A percentile compares a stretch with the other conserved stretches of the same genome.
Conservation (phyloP, 1,139 yeast species). For the Lodderomyces metapsilosis region DNA sequence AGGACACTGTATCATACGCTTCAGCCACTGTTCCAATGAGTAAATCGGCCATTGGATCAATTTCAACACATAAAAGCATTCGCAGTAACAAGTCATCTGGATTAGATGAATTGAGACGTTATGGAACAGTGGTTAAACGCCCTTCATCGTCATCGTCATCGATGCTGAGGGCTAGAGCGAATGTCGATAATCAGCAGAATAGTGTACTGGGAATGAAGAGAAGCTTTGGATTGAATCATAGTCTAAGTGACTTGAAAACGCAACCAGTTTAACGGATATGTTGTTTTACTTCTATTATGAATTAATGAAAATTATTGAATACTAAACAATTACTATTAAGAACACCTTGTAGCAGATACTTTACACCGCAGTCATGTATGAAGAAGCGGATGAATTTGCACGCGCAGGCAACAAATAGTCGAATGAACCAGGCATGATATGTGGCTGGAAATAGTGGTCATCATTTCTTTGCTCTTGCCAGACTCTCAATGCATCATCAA, state of each 20-base stretch:
- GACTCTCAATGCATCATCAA: constrained; percentile 10
- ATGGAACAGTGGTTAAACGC: constrained; percentile 11
- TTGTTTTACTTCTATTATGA: no score
- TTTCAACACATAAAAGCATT: not conserved
- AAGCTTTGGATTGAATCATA: constrained; percentile 10
- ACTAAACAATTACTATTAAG: not conserved
- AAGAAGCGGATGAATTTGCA: constrained; percentile 9
- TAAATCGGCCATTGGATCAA: not conserved
- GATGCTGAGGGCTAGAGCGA: not conserved
- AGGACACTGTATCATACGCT: not conserved
- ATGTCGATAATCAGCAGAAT: not conserved
- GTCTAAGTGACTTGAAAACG: constrained; percentile 5
- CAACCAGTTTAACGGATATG: not conserved
- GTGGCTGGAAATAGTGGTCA: constrained; percentile 2
- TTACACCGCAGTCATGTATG: constrained; percentile 14
- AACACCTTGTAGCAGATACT: no score
- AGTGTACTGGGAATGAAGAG: constrained; percentile 8
- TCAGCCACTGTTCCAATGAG: not conserved
- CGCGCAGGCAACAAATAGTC: constrained; percentile 7
- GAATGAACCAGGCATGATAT: constrained; percentile 6
- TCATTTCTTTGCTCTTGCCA: constrained; percentile 5
- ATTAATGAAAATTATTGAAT: not conserved
- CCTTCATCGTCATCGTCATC: not conserved
- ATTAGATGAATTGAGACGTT: constrained; percentile 5
- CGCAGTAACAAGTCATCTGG: not conserved